These are phyloP conservation scores for Pythium plurisporium DNA, from an alignment of 352 stramenopile genomes.

Conservation along the genomic window DNA sequence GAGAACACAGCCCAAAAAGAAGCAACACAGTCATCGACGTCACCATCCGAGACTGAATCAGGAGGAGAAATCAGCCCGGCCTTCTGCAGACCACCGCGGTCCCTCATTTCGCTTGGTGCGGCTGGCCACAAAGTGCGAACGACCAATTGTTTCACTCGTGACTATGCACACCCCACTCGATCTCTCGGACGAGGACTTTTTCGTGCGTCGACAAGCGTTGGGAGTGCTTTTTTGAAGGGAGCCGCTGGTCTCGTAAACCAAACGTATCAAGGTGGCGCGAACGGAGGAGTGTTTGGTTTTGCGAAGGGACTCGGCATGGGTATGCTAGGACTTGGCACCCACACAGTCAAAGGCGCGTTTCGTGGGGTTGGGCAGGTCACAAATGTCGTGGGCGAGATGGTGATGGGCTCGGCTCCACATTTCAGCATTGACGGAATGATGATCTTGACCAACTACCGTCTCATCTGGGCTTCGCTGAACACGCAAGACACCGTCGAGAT, in stretches of 20 bases:
- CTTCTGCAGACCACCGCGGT: conserved; percentile 48
- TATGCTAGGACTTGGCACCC: conserved; percentile 77
- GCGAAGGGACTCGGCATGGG: conserved; percentile 84
- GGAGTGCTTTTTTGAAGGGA: conserved; percentile 80
- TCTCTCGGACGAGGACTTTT: conserved; percentile 76
- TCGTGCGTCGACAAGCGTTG: conserved; percentile 81
- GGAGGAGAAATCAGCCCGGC: conserved; percentile 21
- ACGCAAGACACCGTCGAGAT: conserved; percentile 82
- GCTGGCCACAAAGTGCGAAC: conserved; percentile 85
- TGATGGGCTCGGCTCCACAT: conserved; percentile 74
- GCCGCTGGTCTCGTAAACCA: conserved; percentile 79
- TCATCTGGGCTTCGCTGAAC: conserved; percentile 82
- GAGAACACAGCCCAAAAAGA: conserved; percentile 29
- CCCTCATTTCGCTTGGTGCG: conserved; percentile 73
- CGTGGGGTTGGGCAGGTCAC: conserved; percentile 83
- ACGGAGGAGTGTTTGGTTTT: conserved; percentile 82
- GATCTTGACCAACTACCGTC: conserved; percentile 79
- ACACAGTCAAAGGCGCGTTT: conserved; percentile 85
- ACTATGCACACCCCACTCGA: conserved; percentile 76
- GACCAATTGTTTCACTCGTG: conserved; percentile 80
- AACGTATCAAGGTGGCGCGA: conserved; percentile 82
- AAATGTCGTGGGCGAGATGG: conserved; percentile 84
- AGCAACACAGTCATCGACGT: no score
- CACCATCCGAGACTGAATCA: no score
- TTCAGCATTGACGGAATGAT: conserved; percentile 85